Conservation (phyloP, 2,329 filamentous ascomycete genomes). For the Helicocarpus griseus region DNA sequence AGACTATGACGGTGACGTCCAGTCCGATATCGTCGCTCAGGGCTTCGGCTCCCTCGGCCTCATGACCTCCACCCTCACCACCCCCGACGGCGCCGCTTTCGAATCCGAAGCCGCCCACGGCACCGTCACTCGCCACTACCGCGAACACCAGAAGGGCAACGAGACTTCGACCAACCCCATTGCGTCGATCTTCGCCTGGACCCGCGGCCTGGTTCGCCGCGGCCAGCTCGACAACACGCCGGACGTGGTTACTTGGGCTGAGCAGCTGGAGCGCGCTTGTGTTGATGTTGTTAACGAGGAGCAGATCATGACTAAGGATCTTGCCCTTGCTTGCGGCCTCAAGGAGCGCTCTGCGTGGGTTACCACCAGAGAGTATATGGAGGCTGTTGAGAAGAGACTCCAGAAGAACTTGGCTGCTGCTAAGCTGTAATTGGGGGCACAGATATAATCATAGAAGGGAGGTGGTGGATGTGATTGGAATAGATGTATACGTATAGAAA, state of each 20-base stretch:
- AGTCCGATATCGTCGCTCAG: constrained; percentile 96
- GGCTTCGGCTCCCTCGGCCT: constrained; percentile 96
- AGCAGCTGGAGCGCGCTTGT: constrained; percentile 85
- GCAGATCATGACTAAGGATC: constrained; percentile 97
- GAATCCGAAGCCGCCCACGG: constrained; percentile 97
- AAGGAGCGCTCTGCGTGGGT: constrained; percentile 76
- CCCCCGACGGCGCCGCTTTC: constrained; percentile 91
- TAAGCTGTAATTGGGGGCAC: constrained; percentile 1
- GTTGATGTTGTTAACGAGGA: constrained; percentile 89
- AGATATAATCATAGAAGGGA: neutral
- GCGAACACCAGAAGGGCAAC: constrained; percentile 95
- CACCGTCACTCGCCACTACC: constrained; percentile 96
- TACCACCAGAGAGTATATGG: constrained; percentile 83
- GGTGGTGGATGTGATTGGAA: neutral
- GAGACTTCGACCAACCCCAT: constrained; percentile 98
- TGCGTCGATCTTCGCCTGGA: constrained; percentile 98
- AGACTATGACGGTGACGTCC: constrained; percentile 99
- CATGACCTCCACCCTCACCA: constrained; percentile 97
- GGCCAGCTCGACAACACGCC: constrained; percentile 90
- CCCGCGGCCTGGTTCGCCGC: constrained; percentile 83
- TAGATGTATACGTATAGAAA: no score
- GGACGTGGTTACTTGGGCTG: constrained; percentile 81
- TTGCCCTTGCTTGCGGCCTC: constrained; percentile 90
- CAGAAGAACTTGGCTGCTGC: constrained; percentile 54
- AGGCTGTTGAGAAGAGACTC: constrained; percentile 83